Evolutionary conservation across 495 filamentous ascomycete genomes (phyloP), one percentile per base, ranked within the genome.

Genomic region (Pyrenula aspistea): DNA sequence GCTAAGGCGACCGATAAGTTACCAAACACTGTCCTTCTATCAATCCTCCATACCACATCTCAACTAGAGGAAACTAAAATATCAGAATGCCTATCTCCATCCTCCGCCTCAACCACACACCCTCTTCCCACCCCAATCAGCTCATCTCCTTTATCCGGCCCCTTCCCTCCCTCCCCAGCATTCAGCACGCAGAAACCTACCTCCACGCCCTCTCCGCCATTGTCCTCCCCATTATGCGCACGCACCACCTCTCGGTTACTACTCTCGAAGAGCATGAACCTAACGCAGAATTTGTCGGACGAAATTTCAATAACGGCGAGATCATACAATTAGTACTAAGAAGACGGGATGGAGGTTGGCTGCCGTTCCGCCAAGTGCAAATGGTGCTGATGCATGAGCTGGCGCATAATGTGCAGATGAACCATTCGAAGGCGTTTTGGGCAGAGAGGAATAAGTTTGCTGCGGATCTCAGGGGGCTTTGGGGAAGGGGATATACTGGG

Each of bases 231-330:
- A 76, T 92, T 58, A 91, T 90, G 88, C 82, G 77, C 62, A 68
- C 76, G 22, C 69, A 89, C 61, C 75, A 81, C 61, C 71, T 92
- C 53, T 74, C 77, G 19, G 80, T 91, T 56, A 85, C 79, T 70
- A 77, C 87, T 0, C 77, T 92, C 10, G 88, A 91, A 64, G 87
- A 92, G 65, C 86, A 86, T 65, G 78, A 81, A 25, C 78, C 82
- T 2, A 92, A 91, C 65, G 61, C 64, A 10, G 87, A 91, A 61
- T 92, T 92, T 62, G 73, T 82, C 22, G 86, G 86, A 23, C 83
- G 86, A 47, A 90, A 90, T 58, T 89, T 92, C 77, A 92, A 92
- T 62, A 84, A 83, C 19, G 88, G 88, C n/a, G 88, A 90, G 67
- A 80, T 87, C 47, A 78, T 92, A 53, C 87, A 92, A 65, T 74